Base-by-base conservation (phyloP, 1,284 basidiomycete genomes). In the Heterobasidion annosum region DNA sequence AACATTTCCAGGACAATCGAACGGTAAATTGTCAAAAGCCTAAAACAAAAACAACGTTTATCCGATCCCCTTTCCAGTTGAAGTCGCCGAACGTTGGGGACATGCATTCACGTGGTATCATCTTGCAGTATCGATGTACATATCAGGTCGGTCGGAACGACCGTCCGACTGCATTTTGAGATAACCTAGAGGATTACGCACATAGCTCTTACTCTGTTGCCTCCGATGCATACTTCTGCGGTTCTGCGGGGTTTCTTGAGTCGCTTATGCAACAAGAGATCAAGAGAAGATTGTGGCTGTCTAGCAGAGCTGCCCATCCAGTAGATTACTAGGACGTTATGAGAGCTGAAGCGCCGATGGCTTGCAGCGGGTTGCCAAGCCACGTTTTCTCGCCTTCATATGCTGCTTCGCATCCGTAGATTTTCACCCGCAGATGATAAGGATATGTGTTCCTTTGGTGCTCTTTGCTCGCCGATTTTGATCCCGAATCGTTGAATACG, bases 11-110 rank as follows among this genome's bases (percentile, higher is more conserved):
- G 12, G 37, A 40, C 16, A 51, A 44, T 15, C 34, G 34, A 35
- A 57, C 55, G 56, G 59, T 44, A 59, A 59, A 56, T 57, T 56
- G 59, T 58, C 59, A 60, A 60, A 60, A 60, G 58, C 56, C 25
- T 60, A 60, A 60, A 25, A 47, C 45, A 19, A 49, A 43, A 47
- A n/a, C 54, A 55, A 55, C 49, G 49, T 56, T 56, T 55, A 59
- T 54, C 54, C 55, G 37, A 51, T 34, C 40, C 4, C 44, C 52
- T 47, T 46, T 40, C 10, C n/a, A 40, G 37, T 40, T 10, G n/a
- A 12, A n/a, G n/a, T 12, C 37, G 50, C 55, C 55, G 34, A 54
- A 34, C 34, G 43, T 34, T 59, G 19, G 58, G 50, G 34, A 15
- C 40, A 46, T 48, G 50, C 49, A 52, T 54, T 54, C 49, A 54